These are phyloP conservation scores for Aphanocladium album DNA, from an alignment of 2,329 filamentous ascomycete species.

Conservation along the genomic window DNA sequence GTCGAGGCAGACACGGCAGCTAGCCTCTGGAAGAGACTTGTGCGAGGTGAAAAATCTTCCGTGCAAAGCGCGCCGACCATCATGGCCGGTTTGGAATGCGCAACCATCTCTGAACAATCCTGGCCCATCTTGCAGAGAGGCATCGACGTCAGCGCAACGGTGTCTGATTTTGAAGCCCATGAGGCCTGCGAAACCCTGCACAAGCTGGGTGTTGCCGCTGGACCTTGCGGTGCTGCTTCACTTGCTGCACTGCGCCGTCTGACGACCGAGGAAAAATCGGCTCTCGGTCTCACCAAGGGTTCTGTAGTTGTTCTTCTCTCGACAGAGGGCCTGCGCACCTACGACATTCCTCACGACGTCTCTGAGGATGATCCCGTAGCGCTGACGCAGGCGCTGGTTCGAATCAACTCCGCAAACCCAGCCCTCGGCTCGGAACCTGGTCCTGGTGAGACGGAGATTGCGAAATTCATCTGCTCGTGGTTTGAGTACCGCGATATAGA, in stretches of 20 bases:
- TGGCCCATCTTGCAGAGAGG: slow-evolving; percentile 56
- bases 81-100: slow-evolving; percentile 71
- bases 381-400: slow-evolving; percentile 40
- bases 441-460: slow-evolving; percentile 41
- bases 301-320: slow-evolving; percentile 60
- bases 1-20: slow-evolving; percentile 66
- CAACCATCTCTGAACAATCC: slow-evolving; percentile 59
- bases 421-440: slow-evolving; percentile 36
- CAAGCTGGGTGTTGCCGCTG: slow-evolving; percentile 41
- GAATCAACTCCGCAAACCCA: slow-evolving; percentile 46
- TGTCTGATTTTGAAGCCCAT: slow-evolving; percentile 61
- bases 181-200: slow-evolving; percentile 50
- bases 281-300: slow-evolving; percentile 36
- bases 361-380: slow-evolving; percentile 35
- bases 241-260: slow-evolving; percentile 53
- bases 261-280: slow-evolving; percentile 26
- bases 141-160: slow-evolving; percentile 54
- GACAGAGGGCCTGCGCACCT: slow-evolving; percentile 44
- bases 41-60: slow-evolving; percentile 40
- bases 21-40: slow-evolving; percentile 51
- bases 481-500: slow-evolving; percentile 47
- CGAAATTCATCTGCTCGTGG: slow-evolving; percentile 44
- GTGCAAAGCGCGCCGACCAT: slow-evolving; percentile 58
- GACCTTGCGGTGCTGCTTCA: slow-evolving; percentile 59
- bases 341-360: slow-evolving; percentile 34